phyloP scores from a whole-genome alignment of 2,329 filamentous ascomycete genomes.

The Remersonia thermophila region DNA sequence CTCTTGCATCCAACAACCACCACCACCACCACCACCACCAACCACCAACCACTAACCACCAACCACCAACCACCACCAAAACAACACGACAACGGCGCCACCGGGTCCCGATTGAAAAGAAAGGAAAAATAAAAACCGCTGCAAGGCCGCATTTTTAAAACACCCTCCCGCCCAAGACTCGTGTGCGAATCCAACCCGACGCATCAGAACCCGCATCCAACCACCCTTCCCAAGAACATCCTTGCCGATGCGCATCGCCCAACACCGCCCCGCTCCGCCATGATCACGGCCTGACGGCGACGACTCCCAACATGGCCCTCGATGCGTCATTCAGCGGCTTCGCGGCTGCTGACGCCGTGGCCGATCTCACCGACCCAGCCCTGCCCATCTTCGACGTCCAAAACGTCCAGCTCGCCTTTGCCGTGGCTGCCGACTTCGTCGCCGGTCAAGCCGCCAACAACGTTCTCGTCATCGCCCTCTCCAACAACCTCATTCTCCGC shows the following conservation, averaged over 20 bases:
- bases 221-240: not conserved
- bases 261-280: slow-evolving; percentile 1
- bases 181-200: too few species aligned
- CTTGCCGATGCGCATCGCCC: not conserved
- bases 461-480: slow-evolving; percentile 82
- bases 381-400: slow-evolving; percentile 92
- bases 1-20: too few species aligned
- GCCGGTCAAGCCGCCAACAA: slow-evolving; percentile 96
- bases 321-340: slow-evolving; percentile 56
- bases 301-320: slow-evolving; percentile 46
- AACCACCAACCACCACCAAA: too few species aligned
- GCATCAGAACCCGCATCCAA: too few species aligned
- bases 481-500: slow-evolving; percentile 80
- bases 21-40: too few species aligned
- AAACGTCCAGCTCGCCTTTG: slow-evolving; percentile 85
- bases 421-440: slow-evolving; percentile 88
- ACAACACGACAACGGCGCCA: too few species aligned
- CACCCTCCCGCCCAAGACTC: too few species aligned
- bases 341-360: slow-evolving; percentile 48
- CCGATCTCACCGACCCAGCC: slow-evolving; percentile 33
- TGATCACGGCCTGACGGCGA: slow-evolving; percentile 8
- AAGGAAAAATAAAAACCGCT: too few species aligned
- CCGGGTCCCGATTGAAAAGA: too few species aligned
- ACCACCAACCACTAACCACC: too few species aligned
- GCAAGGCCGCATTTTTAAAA: too few species aligned